These are phyloP conservation scores for Shiraia bambusicola DNA, from an alignment of 2,329 filamentous ascomycete species.

Conservation along the genomic window DNA sequence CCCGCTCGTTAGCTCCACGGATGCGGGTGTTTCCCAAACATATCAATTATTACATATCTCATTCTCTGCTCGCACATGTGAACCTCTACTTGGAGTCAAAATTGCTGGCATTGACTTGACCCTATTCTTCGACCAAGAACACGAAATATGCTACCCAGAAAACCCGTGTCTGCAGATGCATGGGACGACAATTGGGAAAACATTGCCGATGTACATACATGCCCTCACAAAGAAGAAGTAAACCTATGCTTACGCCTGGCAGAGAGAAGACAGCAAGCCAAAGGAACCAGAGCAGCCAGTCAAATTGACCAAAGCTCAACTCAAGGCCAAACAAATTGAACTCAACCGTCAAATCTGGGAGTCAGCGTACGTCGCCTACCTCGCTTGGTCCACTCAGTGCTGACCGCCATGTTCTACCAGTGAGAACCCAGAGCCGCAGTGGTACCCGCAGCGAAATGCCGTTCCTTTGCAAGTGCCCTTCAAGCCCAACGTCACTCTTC, in stretches of 20 bases:
- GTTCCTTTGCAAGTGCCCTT: constrained; percentile 70
- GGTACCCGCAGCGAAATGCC: constrained; percentile 68
- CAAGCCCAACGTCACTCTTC: constrained; percentile 79
- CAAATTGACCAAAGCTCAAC: constrained; percentile 72
- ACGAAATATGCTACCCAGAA: constrained; percentile 44
- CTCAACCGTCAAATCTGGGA: constrained; percentile 86
- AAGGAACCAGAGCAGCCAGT: constrained; percentile 40
- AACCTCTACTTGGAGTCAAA: not conserved
- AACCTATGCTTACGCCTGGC: constrained; percentile 18
- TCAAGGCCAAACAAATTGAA: constrained; percentile 76
- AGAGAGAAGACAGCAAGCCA: constrained; percentile 45
- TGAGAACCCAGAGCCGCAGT: constrained; percentile 72
- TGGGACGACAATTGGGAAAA: constrained; percentile 93
- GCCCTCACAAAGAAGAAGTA: constrained; percentile 1
- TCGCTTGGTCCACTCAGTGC: constrained; percentile 2
- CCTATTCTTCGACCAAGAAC: constrained; percentile 22
- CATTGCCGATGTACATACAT: constrained; percentile 65
- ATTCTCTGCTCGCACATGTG: not conserved
- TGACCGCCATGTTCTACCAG: constrained; percentile 48
- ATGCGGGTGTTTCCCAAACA: constrained; percentile 5
- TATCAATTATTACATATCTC: no score
- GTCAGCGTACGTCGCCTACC: constrained; percentile 66
- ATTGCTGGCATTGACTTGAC: not conserved
- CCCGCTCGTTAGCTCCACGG: not conserved
- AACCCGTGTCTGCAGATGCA: constrained; percentile 56